Base-by-base conservation (phyloP, 257 asterid genomes). In the Rubia yunnanensis region DNA sequence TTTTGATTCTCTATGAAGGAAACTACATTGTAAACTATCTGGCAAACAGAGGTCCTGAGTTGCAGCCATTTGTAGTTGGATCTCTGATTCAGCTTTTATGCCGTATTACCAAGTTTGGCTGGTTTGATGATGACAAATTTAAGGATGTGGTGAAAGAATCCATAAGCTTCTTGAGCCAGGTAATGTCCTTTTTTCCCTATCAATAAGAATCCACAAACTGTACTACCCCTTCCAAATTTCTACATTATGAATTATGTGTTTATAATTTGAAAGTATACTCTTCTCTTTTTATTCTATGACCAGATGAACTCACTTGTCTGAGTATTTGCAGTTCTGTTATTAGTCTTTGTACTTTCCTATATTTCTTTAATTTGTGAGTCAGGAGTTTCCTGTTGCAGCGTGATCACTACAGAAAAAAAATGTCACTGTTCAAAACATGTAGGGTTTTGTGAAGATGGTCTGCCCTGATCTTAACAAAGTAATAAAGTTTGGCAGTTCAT, bases 31-130 rank as follows among this genome's bases (percentile, higher is more conserved):
- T 92, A 78, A 92, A 74, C 82, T 92, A 92, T 83, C 88, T 92
- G 83, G 99, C 99, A 72, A 92, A 72, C 74, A 89, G 96, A 84
- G 99, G 99, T 68, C 96, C 97, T 46, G 91, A 89, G 84, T 76
- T 89, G 90, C 95, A 84, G 95, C 82, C 87, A 28, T 92, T 87
- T 77, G 99, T 92, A 73, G 72, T 86, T 70, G 96, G 95, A 72
- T 92, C 99, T 60, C 74, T 89, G 67, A 82, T 89, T 78, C 97
- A 85, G 73, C 96, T 89, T 69, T 80, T 89, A 72, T 88, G 97
- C 64, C 96, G 99, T 68, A 86, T 92, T 72, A 90, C 97, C 70
- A 92, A 92, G 80, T 92, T 86, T 81, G 99, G 97, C 62, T 92
- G 99, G 99, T 86, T 89, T 70, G 97, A 88, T 76, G 97, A 89